Evolutionary conservation across 75 land plant species (phyloP).

Genomic region (Sequoiadendron giganteum): DNA sequence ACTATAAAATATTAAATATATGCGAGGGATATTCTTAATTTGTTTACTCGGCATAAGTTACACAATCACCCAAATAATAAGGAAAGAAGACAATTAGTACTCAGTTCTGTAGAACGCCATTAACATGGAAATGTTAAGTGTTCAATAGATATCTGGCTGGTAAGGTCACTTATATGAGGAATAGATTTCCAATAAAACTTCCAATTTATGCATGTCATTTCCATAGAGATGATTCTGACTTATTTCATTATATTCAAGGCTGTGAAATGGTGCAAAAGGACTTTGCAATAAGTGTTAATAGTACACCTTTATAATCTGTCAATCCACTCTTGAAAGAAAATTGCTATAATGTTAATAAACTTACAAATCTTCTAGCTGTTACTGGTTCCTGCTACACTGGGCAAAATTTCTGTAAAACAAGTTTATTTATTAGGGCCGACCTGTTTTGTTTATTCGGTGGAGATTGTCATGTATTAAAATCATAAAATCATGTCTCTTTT

Average conservation of each 20-base stretch:
- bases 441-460: no score
- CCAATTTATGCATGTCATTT: background rate
- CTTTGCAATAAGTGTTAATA: background rate
- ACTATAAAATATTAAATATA: background rate
- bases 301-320: background rate
- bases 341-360: no score
- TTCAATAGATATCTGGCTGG: background rate
- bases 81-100: background rate
- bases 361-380: no score
- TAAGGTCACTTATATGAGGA: background rate
- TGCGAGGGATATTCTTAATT: background rate
- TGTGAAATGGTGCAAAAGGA: background rate
- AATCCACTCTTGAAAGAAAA: no score
- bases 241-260: background rate
- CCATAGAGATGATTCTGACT: background rate
- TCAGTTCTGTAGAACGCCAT: background rate
- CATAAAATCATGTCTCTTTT: no score
- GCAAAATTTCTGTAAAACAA: no score
- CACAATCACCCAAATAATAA: background rate
- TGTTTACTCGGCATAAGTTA: background rate
- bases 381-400: no score
- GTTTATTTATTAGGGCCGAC: no score
- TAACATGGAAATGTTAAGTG: background rate
- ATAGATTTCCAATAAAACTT: background rate
- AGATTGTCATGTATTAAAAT: no score